phyloP scores from a whole-genome alignment of 164 flowering plant genomes.

The Sextonia rubra region DNA sequence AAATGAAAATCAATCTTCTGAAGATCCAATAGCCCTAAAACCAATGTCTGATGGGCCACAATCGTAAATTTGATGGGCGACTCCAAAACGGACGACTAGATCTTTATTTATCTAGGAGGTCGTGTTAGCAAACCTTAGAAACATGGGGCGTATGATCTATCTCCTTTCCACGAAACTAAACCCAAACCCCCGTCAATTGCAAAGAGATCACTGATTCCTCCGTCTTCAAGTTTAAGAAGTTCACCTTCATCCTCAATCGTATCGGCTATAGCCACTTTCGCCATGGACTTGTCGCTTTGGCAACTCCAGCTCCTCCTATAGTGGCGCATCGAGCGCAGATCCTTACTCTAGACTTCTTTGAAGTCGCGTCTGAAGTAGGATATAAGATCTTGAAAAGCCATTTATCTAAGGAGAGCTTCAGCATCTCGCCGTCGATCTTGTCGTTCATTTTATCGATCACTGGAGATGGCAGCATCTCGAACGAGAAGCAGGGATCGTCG shows the following conservation, averaged over 20 bases:
- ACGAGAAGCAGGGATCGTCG: conserved; percentile 48
- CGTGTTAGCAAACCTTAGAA: conserved; percentile 54
- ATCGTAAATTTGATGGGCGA: conserved; percentile 44
- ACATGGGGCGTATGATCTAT: conserved; percentile 65
- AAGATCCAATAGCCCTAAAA: too few species aligned
- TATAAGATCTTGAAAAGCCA: conserved; percentile 14
- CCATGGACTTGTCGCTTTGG: conserved; percentile 41
- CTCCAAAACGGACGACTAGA: conserved; percentile 57
- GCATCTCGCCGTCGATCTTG: conserved; percentile 45
- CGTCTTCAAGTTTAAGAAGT: conserved; percentile 64
- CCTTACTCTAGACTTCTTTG: conserved; percentile 51
- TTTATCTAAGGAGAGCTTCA: conserved; percentile 38
- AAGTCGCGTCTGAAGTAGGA: conserved; percentile 28
- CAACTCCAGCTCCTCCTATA: too few species aligned
- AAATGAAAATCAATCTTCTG: too few species aligned
- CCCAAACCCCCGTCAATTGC: conserved; percentile 34
- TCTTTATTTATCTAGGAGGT: conserved; percentile 69
- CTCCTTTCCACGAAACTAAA: conserved; percentile 34
- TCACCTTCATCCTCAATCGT: conserved; percentile 61
- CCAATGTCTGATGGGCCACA: too few species aligned
- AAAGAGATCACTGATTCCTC: conserved; percentile 56
- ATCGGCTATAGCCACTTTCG: conserved; percentile 84
- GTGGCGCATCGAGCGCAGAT: conserved; percentile 25
- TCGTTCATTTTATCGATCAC: conserved; percentile 69
- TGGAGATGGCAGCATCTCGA: conserved; percentile 75